These are phyloP conservation scores for Colletotrichum endophyticum DNA, from an alignment of 2,329 filamentous ascomycete genomes.

Conservation along the genomic window DNA sequence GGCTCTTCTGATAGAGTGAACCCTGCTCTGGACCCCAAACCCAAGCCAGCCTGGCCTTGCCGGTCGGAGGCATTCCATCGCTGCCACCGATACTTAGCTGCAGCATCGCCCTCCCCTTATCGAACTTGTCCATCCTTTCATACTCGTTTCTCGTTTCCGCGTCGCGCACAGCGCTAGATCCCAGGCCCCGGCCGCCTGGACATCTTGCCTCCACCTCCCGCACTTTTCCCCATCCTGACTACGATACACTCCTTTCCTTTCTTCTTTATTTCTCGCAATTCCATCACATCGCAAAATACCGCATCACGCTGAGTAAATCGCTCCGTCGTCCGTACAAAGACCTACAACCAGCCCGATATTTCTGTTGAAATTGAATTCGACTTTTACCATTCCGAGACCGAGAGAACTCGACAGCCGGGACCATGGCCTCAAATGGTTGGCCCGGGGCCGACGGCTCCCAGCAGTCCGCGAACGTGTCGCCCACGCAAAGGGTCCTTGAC, in stretches of 20 bases:
- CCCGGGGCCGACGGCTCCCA: conserved; percentile 34
- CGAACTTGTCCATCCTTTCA: not conserved
- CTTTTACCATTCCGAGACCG: not conserved
- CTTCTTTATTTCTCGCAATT: not conserved
- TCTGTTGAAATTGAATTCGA: not conserved
- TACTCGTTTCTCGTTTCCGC: not conserved
- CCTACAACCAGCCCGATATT: not conserved
- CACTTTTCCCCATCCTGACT: conserved; percentile 1
- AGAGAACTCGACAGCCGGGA: not conserved
- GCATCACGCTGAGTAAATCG: not conserved
- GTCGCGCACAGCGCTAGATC: conserved; percentile 17
- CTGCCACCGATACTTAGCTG: conserved; percentile 11
- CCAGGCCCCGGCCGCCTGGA: conserved; percentile 19
- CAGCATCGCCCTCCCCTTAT: not conserved
- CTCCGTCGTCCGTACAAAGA: not conserved
- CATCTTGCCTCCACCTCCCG: conserved; percentile 10
- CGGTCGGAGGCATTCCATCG: conserved; percentile 5
- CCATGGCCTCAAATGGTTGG: conserved; percentile 32
- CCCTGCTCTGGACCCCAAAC: conserved; percentile 2
- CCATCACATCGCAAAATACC: not conserved
- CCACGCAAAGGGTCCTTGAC: conserved; percentile 28
- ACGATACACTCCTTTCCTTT: conserved; percentile 15
- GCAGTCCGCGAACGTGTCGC: conserved; percentile 10
- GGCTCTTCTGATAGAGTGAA: conserved; percentile 3
- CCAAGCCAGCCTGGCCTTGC: conserved; percentile 14